Evolutionary conservation across 2,329 filamentous ascomycete genomes (phyloP), one percentile per base, ranked within the genome.

Genomic region (Colletotrichum somersetense): DNA sequence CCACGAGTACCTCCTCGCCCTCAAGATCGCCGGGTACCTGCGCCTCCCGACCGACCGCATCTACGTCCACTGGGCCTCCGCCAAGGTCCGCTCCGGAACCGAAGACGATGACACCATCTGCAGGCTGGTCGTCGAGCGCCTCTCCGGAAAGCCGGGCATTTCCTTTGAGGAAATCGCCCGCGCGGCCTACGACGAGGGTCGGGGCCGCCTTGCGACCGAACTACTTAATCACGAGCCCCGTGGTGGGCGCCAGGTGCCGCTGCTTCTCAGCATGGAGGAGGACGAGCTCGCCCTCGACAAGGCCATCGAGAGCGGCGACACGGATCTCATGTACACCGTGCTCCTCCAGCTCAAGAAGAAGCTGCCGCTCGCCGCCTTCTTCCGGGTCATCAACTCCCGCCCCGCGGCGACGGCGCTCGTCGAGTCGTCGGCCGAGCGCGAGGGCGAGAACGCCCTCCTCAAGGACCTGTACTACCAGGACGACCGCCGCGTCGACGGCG

Each of bases 381-480:
- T 99, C 86, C 91, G 95, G 62, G 92, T 92, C 58, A 94, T 98
- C 83, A 98, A 95, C 80, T 90, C 88, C 65, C 91, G 95, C 1
- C 95, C 96, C 0, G 88, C 94, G 35, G 96, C 96, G 5, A 95
- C 94, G 2, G 94, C 96, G 0, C 88, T 99, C 14, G 93, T 99
- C 33, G 96, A 99, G 81, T 89, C 94, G 1, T 92, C 92, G 0
- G 96, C 96, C 0, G 79, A 83, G 56, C 86, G 88, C 62, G 90
- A 93, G 62, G 84, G 83, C 26, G 92, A 97, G 77, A 95, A 97
- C 77, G 88, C 89, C 0, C 82, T 99, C 30, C 89, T 99, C 35
- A 99, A 98, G 78, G 96, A 98, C 79, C 86, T 99, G 4, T 99
- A 96, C 83, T 99, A 99, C 80, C 96, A 98, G 83, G 96, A 98